Base-by-base conservation (phyloP, 139 green algal species). In the Tetradesmus lagerheimii region DNA sequence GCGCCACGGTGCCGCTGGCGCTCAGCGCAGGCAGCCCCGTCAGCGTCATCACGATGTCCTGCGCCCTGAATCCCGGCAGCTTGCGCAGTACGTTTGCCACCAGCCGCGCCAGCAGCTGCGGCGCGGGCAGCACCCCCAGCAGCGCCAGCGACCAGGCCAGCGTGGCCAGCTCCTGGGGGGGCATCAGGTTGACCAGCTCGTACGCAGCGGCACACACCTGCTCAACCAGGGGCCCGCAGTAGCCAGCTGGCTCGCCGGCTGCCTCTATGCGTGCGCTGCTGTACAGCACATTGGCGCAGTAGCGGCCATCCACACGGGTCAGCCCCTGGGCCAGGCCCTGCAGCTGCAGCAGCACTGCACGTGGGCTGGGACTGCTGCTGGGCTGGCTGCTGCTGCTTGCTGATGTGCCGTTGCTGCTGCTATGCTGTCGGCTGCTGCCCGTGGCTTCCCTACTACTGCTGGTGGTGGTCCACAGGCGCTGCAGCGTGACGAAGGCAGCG, bases 251-350 rank as follows among this genome's bases (percentile, higher is more conserved):
- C 37, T 74, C 86, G 2, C 41, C 85, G 9, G 37, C 76, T 16
- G 41, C 23, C 14, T 80, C 29, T 18, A 88, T 39, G 3, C 43
- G 35, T 23, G 64, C 83, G 27, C 75, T 25, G 83, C 64, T 80
- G 83, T 88, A 39, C 75, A 90, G 67, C 47, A 90, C 86, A 38
- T 90, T 84, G 43, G 47, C n/a, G 15, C 34, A 43, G 86, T 78
- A 84, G 35, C 71, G 35, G 34, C 41, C 75, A 16, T 83, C 86
- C 18, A 84, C 43, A 5, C 71, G 71, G 39, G 37, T 31, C n/a
- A 90, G 34, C 8, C n/a, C 62, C 12, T 45, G 74, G 18, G 74
- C 74, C 45, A 84, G 75, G 15, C 20, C 45, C 74, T 74, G 47
- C 23, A 83, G 34, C 71, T 74, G 74, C 74, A 71, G 71, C n/a